Conservation (phyloP, 345 rosid species). For the Rhodomyrtus tomentosa region DNA sequence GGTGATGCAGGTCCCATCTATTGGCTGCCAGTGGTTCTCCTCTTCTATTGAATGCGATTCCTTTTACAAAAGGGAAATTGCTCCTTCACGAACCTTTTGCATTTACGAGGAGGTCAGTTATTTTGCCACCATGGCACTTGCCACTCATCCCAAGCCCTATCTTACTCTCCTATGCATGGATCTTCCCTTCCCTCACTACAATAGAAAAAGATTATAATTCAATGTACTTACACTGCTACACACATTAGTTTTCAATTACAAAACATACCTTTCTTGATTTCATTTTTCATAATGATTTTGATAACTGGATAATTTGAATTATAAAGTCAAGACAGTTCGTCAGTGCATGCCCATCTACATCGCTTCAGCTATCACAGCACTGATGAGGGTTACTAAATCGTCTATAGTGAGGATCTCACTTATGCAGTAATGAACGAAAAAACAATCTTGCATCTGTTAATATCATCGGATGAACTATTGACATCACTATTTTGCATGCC, state of each 20-base stretch:
- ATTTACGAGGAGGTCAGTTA: conserved; percentile 62
- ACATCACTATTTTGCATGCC: not conserved
- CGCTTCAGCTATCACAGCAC: not conserved
- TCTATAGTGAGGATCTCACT: not conserved
- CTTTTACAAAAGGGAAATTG: conserved; percentile 38
- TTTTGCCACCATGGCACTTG: not conserved
- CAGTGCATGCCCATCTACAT: not conserved
- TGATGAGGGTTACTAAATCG: not conserved
- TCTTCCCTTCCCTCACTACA: not conserved
- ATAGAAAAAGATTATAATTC: not conserved
- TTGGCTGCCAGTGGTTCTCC: conserved; percentile 84
- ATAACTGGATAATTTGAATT: not conserved
- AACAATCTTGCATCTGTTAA: not conserved
- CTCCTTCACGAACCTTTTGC: conserved; percentile 76
- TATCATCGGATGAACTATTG: not conserved
- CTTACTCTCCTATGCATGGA: not conserved
- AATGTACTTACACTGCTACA: not conserved
- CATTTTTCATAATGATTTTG: not conserved
- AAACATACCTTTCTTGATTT: not conserved
- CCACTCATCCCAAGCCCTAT: not conserved
- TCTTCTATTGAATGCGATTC: conserved; percentile 29
- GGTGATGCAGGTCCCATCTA: conserved; percentile 40
- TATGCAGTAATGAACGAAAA: not conserved
- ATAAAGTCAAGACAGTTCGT: not conserved
- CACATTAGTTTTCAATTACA: not conserved